Base-by-base conservation (phyloP, 805 yeast genomes). In the Ogataea trehaloabstinens region DNA sequence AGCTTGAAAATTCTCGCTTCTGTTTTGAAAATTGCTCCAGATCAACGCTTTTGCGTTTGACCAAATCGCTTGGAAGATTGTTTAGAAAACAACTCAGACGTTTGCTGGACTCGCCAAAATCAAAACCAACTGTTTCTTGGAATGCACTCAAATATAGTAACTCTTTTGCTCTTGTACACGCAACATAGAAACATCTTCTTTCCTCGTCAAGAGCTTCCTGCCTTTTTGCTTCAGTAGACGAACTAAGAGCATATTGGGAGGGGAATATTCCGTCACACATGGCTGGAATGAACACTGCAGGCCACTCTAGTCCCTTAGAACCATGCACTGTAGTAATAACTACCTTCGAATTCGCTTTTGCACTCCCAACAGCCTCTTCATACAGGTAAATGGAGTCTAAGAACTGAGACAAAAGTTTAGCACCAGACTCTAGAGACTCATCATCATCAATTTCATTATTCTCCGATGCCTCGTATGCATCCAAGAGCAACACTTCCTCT, bases 241-340 rank as follows among this genome's bases (percentile, higher is more conserved):
- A 60, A 0, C 53, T 60, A 5, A 62, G 46, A 0, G 77, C 76
- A 53, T 71, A 73, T 2, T 60, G 52, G 3, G 82, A 76, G 0
- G 95, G 95, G 10, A 86, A 63, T 11, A 76, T 59, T 1, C 84
- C 82, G 33, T 84, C 86, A 22, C 74, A 68, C 13, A 85, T 62
- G 0, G 86, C 83, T 0, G 95, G 88, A 10, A 87, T 74, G 55
- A 87, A 86, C 0, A 91, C 97, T 11, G 86, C 77, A 0, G 95
- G 91, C 97, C 98, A 91, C 57, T 91, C 99, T 2, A 90, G 67
- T 1, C 99, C 99, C 58, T 91, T 91, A 1, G 97, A 80, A 0
- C 89, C 87, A 57, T 91, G 99, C 10, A 91, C 83, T 0, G 98
- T 93, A 0, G 95, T 83, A 0, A 91, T 55, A 1, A 57, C 49